Conservation (phyloP, 73 alveolate genomes). For the Diophrys sp. region DNA sequence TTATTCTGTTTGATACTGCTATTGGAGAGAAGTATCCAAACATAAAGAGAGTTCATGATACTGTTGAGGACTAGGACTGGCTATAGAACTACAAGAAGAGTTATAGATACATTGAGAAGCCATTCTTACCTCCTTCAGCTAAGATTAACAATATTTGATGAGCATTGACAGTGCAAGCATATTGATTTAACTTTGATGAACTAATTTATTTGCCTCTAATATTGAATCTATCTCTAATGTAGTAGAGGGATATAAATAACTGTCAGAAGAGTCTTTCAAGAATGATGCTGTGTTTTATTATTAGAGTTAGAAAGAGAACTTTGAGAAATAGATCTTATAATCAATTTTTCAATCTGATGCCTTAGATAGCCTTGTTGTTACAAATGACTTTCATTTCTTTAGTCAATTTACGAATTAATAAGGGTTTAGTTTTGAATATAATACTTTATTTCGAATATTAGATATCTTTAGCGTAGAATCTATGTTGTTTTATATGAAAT, state of each 20-base stretch:
- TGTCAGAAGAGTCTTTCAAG: slow-evolving; percentile 44
- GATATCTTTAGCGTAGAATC: too few relatives aligned
- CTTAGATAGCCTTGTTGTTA: too few relatives aligned
- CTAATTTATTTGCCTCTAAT: slow-evolving; percentile 41
- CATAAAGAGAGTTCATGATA: not conserved
- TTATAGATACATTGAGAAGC: slow-evolving; percentile 4
- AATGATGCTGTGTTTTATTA: slow-evolving; percentile 45
- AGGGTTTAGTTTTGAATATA: too few relatives aligned
- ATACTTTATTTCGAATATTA: too few relatives aligned
- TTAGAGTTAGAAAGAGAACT: slow-evolving; percentile 43
- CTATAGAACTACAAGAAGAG: slow-evolving; percentile 2
- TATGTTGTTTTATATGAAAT: too few relatives aligned
- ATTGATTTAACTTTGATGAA: too few relatives aligned
- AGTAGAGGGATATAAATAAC: slow-evolving; percentile 34
- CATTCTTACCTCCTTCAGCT: not conserved
- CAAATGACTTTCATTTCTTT: too few relatives aligned
- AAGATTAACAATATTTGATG: too few relatives aligned
- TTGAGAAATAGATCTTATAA: slow-evolving; percentile 37
- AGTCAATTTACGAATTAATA: too few relatives aligned
- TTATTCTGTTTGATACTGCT: not conserved
- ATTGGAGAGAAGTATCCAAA: not conserved
- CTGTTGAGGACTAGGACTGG: slow-evolving; percentile 19
- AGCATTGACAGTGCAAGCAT: too few relatives aligned
- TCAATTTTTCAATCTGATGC: too few relatives aligned
- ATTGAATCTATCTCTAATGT: slow-evolving; percentile 42